Percentiles rank a stretch among this genome's conserved stretches.
Evolutionary conservation across 164 flowering plant genomes (phyloP).

Genomic region (Echeveria elegans): DNA sequence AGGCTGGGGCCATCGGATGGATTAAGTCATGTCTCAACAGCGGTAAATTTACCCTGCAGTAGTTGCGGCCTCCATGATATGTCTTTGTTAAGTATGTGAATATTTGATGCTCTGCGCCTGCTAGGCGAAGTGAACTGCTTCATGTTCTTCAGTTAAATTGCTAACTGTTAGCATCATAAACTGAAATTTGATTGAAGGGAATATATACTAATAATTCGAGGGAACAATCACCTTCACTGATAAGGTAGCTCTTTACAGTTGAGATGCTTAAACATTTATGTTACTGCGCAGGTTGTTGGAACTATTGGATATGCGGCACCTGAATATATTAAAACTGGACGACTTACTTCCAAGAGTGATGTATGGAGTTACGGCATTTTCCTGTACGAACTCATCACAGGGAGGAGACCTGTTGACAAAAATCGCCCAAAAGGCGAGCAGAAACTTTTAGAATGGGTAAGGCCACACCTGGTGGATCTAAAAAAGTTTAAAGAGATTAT

Average conservation of each 20-base stretch:
- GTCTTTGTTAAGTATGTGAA: background rate
- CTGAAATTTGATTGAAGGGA: background rate
- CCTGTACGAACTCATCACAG: constrained; percentile 85
- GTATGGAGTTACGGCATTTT: constrained; percentile 93
- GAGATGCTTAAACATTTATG: background rate
- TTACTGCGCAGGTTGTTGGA: constrained; percentile 60
- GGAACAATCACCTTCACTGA: background rate
- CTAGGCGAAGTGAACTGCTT: background rate
- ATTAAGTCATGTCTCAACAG: constrained; percentile 47
- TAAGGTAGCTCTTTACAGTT: background rate
- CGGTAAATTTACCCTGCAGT: constrained; percentile 23
- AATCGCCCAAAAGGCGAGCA: constrained; percentile 49
- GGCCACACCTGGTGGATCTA: background rate
- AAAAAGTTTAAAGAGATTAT: constrained; percentile 51
- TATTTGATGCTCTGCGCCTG: background rate
- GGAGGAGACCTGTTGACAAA: constrained; percentile 34
- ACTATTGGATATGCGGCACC: constrained; percentile 98
- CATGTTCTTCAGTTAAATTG: background rate
- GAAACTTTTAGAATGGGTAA: background rate
- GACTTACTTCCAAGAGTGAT: constrained; percentile 71
- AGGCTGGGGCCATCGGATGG: constrained; percentile 54
- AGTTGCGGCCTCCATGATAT: background rate
- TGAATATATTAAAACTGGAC: constrained; percentile 80
- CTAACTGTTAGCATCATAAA: background rate
- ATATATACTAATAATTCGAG: background rate